These are phyloP conservation scores for Aegilops longissima DNA, from an alignment of 176 grass and related monocot species.

Conservation along the genomic window DNA sequence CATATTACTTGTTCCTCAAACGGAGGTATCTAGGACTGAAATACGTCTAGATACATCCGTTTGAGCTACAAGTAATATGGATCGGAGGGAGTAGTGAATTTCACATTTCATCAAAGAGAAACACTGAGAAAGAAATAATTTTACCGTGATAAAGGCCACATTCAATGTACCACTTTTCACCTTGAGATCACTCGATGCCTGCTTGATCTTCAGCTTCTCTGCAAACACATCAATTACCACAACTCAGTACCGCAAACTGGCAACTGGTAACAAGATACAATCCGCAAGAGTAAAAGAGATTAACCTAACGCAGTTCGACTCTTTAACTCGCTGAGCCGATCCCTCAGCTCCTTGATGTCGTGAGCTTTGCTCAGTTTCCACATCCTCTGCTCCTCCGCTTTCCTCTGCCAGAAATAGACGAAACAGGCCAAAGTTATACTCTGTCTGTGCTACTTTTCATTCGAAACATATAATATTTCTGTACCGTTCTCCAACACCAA, in stretches of 20 bases:
- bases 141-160: slow-evolving; percentile 62
- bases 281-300: slow-evolving; percentile 13
- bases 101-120: slow-evolving; percentile 12
- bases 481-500: slow-evolving; percentile 15
- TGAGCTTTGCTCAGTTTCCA: slow-evolving; percentile 71
- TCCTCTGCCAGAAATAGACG: slow-evolving; percentile 46
- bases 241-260: slow-evolving; percentile 4
- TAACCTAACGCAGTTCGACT: slow-evolving; percentile 47
- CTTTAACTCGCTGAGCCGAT: slow-evolving; percentile 52
- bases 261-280: neutral
- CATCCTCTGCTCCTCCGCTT: slow-evolving; percentile 67
- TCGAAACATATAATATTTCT: neutral
- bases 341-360: slow-evolving; percentile 67
- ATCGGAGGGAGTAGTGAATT: neutral
- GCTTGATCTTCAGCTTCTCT: slow-evolving; percentile 73
- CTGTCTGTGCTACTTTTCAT: neutral
- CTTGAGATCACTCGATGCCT: slow-evolving; percentile 51
- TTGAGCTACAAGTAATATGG: too few species aligned
- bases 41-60: too few species aligned
- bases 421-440: neutral
- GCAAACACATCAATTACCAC: slow-evolving; percentile 28
- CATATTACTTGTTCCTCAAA: too few species aligned
- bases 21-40: too few species aligned
- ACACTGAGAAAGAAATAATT: slow-evolving; percentile 11
- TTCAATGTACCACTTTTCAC: slow-evolving; percentile 43